Percentiles rank a stretch among this genome's conserved stretches.
phyloP scores from a whole-genome alignment of 768 basidiomycete species.

The Udeniomyces megalosporus region DNA sequence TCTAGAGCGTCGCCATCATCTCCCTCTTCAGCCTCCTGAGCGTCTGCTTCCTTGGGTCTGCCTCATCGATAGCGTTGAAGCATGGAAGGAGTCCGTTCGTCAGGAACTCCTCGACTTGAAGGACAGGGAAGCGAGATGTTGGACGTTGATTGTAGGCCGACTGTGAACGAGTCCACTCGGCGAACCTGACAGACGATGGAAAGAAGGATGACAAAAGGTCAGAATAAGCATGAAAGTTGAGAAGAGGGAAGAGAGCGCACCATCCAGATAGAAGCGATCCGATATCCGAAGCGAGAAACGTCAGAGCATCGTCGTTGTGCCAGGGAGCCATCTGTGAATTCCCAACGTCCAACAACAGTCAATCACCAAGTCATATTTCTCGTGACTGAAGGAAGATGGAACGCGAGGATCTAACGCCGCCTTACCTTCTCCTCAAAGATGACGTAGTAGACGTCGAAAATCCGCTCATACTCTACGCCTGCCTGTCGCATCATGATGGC shows the following conservation, averaged over 20 bases:
- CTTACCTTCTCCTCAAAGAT: constrained; percentile 85
- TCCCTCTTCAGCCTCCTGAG: background rate
- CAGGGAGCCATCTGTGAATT: constrained; percentile 8
- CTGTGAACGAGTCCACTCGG: constrained; percentile 14
- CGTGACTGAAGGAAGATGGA: background rate
- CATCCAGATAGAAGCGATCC: background rate
- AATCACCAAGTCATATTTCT: no score
- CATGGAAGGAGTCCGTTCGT: constrained; percentile 10
- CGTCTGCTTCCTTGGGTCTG: background rate
- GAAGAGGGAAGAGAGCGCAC: background rate
- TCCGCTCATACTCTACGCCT: constrained; percentile 58
- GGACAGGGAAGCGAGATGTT: constrained; percentile 9
- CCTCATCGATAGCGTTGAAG: constrained; percentile 3
- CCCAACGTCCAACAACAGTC: no score
- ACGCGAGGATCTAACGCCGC: constrained; percentile 21
- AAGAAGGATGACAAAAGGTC: background rate
- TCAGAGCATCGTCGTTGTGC: background rate
- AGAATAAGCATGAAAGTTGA: background rate
- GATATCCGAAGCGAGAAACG: constrained; percentile 12
- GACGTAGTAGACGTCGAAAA: constrained; percentile 72
- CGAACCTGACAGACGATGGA: constrained; percentile 9
- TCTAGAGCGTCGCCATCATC: constrained; percentile 7
- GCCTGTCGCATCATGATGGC: constrained; percentile 63
- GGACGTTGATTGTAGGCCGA: constrained; percentile 1
- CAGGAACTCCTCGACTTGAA: constrained; percentile 17